Conservation (phyloP, 495 filamentous ascomycete genomes). For the Neurospora intermedia region DNA sequence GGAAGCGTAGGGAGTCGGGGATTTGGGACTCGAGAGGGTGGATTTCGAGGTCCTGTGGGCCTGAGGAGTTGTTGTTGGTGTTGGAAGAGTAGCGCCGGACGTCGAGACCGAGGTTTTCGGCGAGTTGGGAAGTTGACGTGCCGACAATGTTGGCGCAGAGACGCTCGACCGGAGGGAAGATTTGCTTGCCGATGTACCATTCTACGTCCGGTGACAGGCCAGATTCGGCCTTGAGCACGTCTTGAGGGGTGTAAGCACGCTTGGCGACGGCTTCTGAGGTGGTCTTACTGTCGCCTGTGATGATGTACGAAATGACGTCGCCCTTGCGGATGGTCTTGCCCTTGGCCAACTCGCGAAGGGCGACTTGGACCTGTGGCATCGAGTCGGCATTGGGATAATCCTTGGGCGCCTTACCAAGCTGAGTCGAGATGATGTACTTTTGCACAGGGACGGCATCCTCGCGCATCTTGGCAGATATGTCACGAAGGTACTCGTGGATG, state of each 20-base stretch:
- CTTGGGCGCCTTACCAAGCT: constrained; percentile 85
- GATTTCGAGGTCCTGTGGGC: constrained; percentile 54
- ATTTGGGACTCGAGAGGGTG: constrained; percentile 89
- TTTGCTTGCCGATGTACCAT: constrained; percentile 96
- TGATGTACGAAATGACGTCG: constrained; percentile 91
- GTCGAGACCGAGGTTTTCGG: constrained; percentile 89
- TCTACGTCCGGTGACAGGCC: constrained; percentile 78
- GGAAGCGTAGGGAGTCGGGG: constrained; percentile 76
- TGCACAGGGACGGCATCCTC: background rate
- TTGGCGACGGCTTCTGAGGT: constrained; percentile 69
- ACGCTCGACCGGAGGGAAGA: constrained; percentile 96
- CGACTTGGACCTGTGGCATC: constrained; percentile 98
- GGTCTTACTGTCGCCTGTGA: constrained; percentile 66
- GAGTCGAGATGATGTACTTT: constrained; percentile 66
- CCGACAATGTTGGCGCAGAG: constrained; percentile 91
- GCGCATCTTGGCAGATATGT: constrained; percentile 73
- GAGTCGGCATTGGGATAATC: constrained; percentile 86
- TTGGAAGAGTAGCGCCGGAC: constrained; percentile 56
- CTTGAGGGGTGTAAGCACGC: constrained; percentile 76
- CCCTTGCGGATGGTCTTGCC: constrained; percentile 83
- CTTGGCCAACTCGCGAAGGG: constrained; percentile 72
- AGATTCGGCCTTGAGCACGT: constrained; percentile 66
- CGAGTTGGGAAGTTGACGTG: constrained; percentile 77
- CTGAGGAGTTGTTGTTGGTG: constrained; percentile 29
- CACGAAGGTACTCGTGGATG: constrained; percentile 84